These are phyloP conservation scores for Ophiostoma triangulosporum DNA, from an alignment of 2,329 filamentous ascomycete genomes.

Conservation along the genomic window DNA sequence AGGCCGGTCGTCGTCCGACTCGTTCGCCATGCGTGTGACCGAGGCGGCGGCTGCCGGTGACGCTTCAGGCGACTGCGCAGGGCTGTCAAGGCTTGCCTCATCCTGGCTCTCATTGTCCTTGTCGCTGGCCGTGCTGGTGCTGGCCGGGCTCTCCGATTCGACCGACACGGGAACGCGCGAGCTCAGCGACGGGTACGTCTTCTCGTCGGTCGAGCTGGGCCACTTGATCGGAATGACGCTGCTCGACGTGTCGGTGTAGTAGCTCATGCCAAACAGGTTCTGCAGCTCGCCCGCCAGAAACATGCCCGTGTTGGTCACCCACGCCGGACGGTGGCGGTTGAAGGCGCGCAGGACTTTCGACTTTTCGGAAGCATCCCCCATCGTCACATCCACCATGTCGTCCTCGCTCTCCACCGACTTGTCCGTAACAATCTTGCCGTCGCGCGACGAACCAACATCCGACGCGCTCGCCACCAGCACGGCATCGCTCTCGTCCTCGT, in stretches of 20 bases:
- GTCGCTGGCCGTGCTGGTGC: conserved; percentile 30
- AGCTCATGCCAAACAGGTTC: conserved; percentile 65
- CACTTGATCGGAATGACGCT: conserved; percentile 58
- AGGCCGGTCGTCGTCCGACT: conserved; percentile 14
- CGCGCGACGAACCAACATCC: conserved; percentile 52
- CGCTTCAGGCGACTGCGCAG: background rate
- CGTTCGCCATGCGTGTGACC: conserved; percentile 24
- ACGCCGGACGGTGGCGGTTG: conserved; percentile 38
- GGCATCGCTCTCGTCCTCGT: conserved; percentile 1
- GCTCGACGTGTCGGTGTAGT: conserved; percentile 39
- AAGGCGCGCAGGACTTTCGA: conserved; percentile 30
- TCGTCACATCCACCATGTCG: conserved; percentile 78
- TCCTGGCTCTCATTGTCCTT: conserved; percentile 32
- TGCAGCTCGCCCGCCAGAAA: conserved; percentile 52
- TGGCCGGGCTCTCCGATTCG: conserved; percentile 32
- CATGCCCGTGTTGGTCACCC: conserved; percentile 31
- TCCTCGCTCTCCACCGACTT: conserved; percentile 80
- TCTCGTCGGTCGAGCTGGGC: conserved; percentile 45
- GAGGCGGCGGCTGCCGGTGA: background rate
- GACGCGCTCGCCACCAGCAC: conserved; percentile 46
- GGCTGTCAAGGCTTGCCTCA: conserved; percentile 26
- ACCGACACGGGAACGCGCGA: conserved; percentile 25
- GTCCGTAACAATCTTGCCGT: conserved; percentile 53
- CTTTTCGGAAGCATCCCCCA: conserved; percentile 47
- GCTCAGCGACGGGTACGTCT: conserved; percentile 38